Base-by-base conservation (phyloP, 1,284 basidiomycete species). In the Inonotus hispidus region DNA sequence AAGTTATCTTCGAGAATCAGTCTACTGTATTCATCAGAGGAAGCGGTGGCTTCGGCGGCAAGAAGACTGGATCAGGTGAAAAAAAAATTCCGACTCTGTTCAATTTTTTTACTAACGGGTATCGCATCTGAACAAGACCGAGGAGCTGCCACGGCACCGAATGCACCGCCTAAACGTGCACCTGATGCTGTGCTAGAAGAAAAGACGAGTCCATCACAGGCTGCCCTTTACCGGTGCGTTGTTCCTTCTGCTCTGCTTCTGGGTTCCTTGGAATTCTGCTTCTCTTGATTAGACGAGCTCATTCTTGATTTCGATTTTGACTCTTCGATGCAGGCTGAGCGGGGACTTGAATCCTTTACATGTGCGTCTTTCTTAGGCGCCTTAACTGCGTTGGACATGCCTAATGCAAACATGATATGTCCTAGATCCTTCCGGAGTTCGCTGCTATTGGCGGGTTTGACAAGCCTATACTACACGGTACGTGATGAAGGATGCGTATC, bases 401-500 rank as follows among this genome's bases (percentile, higher is more conserved):
- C 50, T 52, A 35, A 35, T 37, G 37, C 37, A 41, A 32, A 7
- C 21, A 38, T 41, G 23, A 11, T 52, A 11, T 57, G 11, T 47
- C 11, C 52, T 67, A 92, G 90, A 93, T 99, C 66, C 87, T 92
- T 64, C 95, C 97, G 2, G 85, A 91, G 66, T 99, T 98, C 71
- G 93, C 97, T 10, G 86, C 88, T 23, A 87, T 98, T 53, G 97
- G 95, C 41, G 97, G 96, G 0, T 99, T 98, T 72, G 88, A 95
- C 68, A 88, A 87, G 73, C 96, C 96, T 1, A 93, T 92, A 65
- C 74, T 90, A 23, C 88, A 90, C 68, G 88, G 88, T 80, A 66
- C 63, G 10, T 43, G 41, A n/a, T 53, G 50, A 32, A 46, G 25
- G 57, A 54, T 16, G 50, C 2, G 8, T 35, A 60, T 27, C 27